Conservation (phyloP, 257 asterid species). For the Orobanche coerulescens region DNA sequence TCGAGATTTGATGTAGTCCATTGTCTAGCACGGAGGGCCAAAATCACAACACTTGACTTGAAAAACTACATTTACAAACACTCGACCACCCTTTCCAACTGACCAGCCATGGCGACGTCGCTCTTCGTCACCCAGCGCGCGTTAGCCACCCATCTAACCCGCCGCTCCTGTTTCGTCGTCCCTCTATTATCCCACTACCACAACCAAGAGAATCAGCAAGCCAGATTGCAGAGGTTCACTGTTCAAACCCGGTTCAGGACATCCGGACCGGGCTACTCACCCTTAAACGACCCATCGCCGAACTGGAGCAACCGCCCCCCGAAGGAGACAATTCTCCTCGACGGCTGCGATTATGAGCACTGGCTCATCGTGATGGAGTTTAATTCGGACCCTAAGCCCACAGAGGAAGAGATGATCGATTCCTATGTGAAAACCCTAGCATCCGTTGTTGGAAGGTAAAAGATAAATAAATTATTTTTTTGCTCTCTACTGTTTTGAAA, state of each 20-base stretch:
- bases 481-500: neutral
- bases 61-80: no score
- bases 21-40: no score
- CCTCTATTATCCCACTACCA: slow-evolving; percentile 33
- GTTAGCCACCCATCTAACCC: slow-evolving; percentile 42
- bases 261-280: slow-evolving; percentile 72
- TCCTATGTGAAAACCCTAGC: slow-evolving; percentile 86
- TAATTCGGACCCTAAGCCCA: slow-evolving; percentile 54
- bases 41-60: no score
- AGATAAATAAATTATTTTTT: neutral
- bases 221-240: slow-evolving; percentile 7
- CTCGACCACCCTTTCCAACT: neutral
- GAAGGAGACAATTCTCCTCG: slow-evolving; percentile 77
- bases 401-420: slow-evolving; percentile 66
- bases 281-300: slow-evolving; percentile 86
- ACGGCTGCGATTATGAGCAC: slow-evolving; percentile 94
- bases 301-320: slow-evolving; percentile 99
- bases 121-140: slow-evolving; percentile 58
- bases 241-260: slow-evolving; percentile 48
- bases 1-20: no score
- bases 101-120: slow-evolving; percentile 44
- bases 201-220: slow-evolving; percentile 3
- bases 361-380: slow-evolving; percentile 93
- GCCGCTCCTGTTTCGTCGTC: slow-evolving; percentile 40
- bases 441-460: slow-evolving; percentile 69